Evolutionary conservation across 768 basidiomycete species (phyloP).

Genomic region (Royoungia palumana): DNA sequence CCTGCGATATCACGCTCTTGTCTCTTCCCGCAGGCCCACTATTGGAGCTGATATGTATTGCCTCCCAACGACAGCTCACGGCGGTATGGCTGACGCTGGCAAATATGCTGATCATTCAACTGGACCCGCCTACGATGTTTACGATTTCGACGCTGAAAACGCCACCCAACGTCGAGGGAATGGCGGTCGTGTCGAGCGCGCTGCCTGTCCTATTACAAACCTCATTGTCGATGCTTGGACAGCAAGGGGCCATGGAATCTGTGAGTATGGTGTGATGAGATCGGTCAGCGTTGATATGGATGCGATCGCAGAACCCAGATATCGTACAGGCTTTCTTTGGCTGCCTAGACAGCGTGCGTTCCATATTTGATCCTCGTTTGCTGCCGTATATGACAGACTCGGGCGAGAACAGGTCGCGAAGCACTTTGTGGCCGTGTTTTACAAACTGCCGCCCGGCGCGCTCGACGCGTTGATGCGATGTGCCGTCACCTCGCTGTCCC

Average conservation of each 20-base stretch:
- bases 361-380: neutral
- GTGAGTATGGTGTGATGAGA: conserved; percentile 42
- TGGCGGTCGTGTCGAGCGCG: conserved; percentile 51
- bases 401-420: conserved; percentile 40
- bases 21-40: conserved; percentile 80
- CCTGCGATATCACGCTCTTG: conserved; percentile 71
- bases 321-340: conserved; percentile 87
- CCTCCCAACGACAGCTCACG: conserved; percentile 67
- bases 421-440: conserved; percentile 59
- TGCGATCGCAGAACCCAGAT: conserved; percentile 70
- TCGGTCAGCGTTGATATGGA: conserved; percentile 7
- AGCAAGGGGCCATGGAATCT: conserved; percentile 64
- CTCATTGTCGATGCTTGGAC: conserved; percentile 49
- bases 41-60: conserved; percentile 72
- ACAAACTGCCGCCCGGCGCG: conserved; percentile 57
- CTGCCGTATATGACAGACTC: conserved; percentile 1
- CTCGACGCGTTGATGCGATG: conserved; percentile 70
- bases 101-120: conserved; percentile 73
- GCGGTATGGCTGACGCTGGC: conserved; percentile 85
- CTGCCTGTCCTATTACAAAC: conserved; percentile 59
- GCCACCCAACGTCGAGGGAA: conserved; percentile 52
- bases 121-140: conserved; percentile 64
- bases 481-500: conserved; percentile 57
- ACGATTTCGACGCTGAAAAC: conserved; percentile 42
- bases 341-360: conserved; percentile 70